Conservation (phyloP, 23 red algal species). For the Chondrus crispus region DNA sequence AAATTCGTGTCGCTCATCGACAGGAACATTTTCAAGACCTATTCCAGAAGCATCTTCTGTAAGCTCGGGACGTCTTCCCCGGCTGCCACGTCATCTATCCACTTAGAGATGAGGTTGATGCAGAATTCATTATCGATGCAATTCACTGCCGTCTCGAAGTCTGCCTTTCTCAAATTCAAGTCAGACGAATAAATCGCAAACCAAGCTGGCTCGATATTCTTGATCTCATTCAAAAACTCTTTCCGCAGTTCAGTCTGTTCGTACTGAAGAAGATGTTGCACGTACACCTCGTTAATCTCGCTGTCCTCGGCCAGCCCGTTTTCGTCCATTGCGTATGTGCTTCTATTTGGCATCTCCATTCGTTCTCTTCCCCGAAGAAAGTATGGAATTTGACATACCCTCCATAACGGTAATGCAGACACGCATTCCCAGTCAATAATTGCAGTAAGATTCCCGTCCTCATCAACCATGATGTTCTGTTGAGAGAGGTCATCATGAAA, state of each 20-base stretch:
- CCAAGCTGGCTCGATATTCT: not conserved
- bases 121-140: not conserved
- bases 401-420: not conserved
- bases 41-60: no score
- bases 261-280: not conserved
- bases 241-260: not conserved
- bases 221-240: not conserved
- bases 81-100: no score
- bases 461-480: not conserved
- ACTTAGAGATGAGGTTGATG: not conserved
- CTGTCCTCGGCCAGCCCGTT: not conserved
- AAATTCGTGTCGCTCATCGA: no score
- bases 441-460: not conserved
- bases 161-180: not conserved
- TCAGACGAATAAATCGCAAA: not conserved
- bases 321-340: not conserved
- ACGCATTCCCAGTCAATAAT: conserved; percentile 2
- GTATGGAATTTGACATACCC: not conserved
- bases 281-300: not conserved
- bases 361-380: not conserved
- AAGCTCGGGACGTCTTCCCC: no score
- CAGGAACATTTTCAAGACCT: no score
- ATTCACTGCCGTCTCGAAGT: not conserved
- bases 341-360: not conserved
- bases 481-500: not conserved